A percentile compares a stretch with the other conserved stretches of the same genome.
Conservation (phyloP, 768 basidiomycete genomes). For the Suillus tomentosus region DNA sequence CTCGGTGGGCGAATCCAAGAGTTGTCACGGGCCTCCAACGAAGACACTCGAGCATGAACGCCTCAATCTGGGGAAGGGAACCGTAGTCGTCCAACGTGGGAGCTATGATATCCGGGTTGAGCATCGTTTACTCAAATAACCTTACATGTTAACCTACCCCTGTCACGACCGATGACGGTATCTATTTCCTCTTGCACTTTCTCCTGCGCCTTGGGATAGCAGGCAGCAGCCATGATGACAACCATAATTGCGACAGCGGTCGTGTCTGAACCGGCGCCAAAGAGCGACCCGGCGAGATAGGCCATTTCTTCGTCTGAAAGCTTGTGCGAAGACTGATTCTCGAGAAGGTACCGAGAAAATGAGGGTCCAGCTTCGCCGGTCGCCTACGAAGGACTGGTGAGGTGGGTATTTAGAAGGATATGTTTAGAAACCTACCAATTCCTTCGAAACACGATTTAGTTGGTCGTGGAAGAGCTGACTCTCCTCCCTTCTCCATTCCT, state of each 20-base stretch:
- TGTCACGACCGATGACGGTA: conserved; percentile 47
- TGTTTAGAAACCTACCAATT: conserved; percentile 38
- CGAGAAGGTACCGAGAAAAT: conserved; percentile 60
- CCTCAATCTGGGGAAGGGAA: conserved; percentile 39
- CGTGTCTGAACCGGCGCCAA: conserved; percentile 68
- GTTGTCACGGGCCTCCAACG: conserved; percentile 44
- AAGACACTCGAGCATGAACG: conserved; percentile 43
- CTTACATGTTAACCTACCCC: conserved; percentile 21
- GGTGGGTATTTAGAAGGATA: neutral
- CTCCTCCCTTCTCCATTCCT: conserved; percentile 58
- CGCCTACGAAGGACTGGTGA: conserved; percentile 25
- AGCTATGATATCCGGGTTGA: conserved; percentile 24
- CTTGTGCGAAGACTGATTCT: conserved; percentile 53
- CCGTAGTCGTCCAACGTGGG: conserved; percentile 44
- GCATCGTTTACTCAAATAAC: neutral
- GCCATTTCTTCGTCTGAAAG: conserved; percentile 59
- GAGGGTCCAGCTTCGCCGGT: conserved; percentile 34
- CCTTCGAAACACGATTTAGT: conserved; percentile 44
- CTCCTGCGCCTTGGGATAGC: conserved; percentile 52
- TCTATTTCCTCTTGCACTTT: conserved; percentile 59
- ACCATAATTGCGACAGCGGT: conserved; percentile 62
- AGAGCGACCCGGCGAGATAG: conserved; percentile 65
- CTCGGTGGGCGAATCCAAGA: conserved; percentile 62
- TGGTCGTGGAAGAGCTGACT: conserved; percentile 56
- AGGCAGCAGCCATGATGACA: conserved; percentile 57